Evolutionary conservation across 306 rosid genomes (phyloP), one percentile per base, ranked within the genome.

Genomic region (Casuarina equisetifolia): DNA sequence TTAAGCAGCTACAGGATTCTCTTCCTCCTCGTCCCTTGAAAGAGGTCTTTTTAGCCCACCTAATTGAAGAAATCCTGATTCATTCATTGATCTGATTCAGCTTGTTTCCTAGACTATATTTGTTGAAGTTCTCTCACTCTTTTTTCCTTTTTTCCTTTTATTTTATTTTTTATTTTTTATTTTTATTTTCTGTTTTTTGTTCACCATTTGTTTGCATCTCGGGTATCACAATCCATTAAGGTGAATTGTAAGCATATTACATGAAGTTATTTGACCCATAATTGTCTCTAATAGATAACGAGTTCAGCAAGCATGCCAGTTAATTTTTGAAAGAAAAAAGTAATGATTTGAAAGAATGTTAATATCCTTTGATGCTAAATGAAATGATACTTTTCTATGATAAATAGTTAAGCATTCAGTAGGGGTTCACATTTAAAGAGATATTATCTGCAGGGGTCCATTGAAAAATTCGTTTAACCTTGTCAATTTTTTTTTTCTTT

Each of bases 11-110:
- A 76, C 99, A 93, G 67, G 99, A 96, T 76, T 91, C 99, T 76
- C 98, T 96, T 76, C 98, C 99, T 76, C 96, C 98, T 83, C 98
- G 97, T 43, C 98, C 99, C 66, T 48, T 92, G 80, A 70, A 91
- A 91, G 99, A 93, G 99, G 99, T 69, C 76, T 17, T 55, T 71
- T 43, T 9, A 45, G 13, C 2, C 74, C 13, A n/a, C 25, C 5
- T 10, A 17, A 58, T 75, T 63, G 9, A 55, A 38, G 16, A 52
- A 43, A 11, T 25, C 42, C 54, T 55, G 40, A 62, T 57, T 55
- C 13, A 62, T 57, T 55, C 13, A 7, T 68, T 51, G 5, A 54
- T 8, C 77, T 25, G 38, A 50, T 72, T 53, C 32, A 10, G 13
- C 11, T 63, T 44, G 35, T 77, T 3, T 70, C 19, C 63, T 57